Base-by-base conservation (phyloP, 163 green algal species). In the Chloromonas sp. region DNA sequence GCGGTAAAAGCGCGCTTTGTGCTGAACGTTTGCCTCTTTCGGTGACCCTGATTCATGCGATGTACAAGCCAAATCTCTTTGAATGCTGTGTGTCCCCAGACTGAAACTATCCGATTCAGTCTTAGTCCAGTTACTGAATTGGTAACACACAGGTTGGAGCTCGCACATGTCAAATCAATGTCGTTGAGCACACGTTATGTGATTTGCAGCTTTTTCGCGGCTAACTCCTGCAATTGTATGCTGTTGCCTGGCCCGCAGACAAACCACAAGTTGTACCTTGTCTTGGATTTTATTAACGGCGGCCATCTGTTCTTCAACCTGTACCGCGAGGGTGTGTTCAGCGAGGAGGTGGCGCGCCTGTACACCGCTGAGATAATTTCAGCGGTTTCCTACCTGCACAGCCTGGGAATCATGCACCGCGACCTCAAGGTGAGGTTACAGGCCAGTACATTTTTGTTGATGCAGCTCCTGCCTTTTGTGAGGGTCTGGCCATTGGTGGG, bases 221-320 rank as follows among this genome's bases (percentile, higher is more conserved):
- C 36, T 36, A 36, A 36, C 36, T 36, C 36, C 36, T 36, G 36
- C 36, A 36, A 36, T 36, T 36, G 36, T 36, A 36, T 36, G 36
- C 36, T 36, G 36, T 36, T 36, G 36, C 36, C 36, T 36, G 36
- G 36, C 36, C 36, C 86, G 83, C 91, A 96, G 92, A 98, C 94
- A 1, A 85, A 89, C 60, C 92, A 86, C 83, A 99, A 99, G 92
- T 93, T 99, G 76, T 99, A 99, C 90, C 90, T 99, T 85, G 90
- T 99, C 14, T 89, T 99, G 71, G 97, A 99, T 87, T 90, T 90
- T 87, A 95, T 99, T 87, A 99, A 99, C 87, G 97, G 97, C 1
- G 97, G 97, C 2, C 97, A 99, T 86, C 92, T 99, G 2, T 99
- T 99, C 92, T 99, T 98, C 90, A 95, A 98, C 90, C 92, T 98